Evolutionary conservation across 176 grass and related monocot genomes (phyloP).

Genomic region (Lolium multiflorum): DNA sequence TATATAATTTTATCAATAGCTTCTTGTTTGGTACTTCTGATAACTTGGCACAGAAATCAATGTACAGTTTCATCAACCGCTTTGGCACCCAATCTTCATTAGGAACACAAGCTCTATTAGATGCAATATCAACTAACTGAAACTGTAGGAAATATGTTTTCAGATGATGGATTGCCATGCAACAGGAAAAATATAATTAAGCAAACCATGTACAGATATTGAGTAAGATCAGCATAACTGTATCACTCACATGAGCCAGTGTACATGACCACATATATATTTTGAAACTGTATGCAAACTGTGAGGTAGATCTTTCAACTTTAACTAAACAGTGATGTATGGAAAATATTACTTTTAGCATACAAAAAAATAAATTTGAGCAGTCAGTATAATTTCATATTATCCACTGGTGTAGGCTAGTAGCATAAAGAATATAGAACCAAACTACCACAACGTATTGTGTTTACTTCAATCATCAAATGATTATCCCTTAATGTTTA

Average conservation of each 20-base stretch:
- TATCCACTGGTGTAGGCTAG: slow-evolving; percentile 11
- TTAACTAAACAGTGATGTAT: slow-evolving; percentile 17
- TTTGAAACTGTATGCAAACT: slow-evolving; percentile 18
- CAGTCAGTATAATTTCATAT: neutral
- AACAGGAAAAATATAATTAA: slow-evolving; percentile 17
- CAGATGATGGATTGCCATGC: slow-evolving; percentile 10
- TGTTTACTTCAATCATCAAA: slow-evolving; percentile 11
- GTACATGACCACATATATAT: neutral
- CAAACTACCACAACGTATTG: neutral
- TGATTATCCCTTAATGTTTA: slow-evolving; percentile 3
- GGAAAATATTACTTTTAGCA: neutral
- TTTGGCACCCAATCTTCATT: slow-evolving; percentile 89
- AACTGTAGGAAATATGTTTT: slow-evolving; percentile 15
- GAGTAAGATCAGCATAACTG: slow-evolving; percentile 5
- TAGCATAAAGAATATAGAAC: slow-evolving; percentile 20
- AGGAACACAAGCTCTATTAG: slow-evolving; percentile 34
- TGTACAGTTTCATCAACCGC: slow-evolving; percentile 85
- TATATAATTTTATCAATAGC: slow-evolving; percentile 83
- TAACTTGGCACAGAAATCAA: slow-evolving; percentile 84
- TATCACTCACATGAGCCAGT: slow-evolving; percentile 18
- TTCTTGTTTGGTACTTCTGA: slow-evolving; percentile 77
- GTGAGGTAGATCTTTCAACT: slow-evolving; percentile 9
- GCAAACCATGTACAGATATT: slow-evolving; percentile 7
- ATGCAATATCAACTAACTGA: neutral
- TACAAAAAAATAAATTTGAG: slow-evolving; percentile 3